Conservation (phyloP, 2,329 filamentous ascomycete species). For the Alternaria arborescens region DNA sequence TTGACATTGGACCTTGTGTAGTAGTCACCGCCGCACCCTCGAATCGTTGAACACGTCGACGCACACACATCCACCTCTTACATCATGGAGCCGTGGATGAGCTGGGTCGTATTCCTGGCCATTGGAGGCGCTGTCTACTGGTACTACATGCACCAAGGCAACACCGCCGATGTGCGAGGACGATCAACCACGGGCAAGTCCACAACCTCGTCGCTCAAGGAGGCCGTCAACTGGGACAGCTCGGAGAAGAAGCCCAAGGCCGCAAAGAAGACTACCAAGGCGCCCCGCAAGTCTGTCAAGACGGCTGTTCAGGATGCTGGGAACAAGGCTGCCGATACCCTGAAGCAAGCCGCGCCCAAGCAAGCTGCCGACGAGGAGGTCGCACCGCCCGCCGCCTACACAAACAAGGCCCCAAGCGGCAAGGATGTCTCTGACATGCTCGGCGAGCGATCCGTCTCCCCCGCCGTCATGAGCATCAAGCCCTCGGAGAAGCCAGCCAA, state of each 20-base stretch:
- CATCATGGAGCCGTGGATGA: conserved; percentile 46
- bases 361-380: conserved; percentile 78
- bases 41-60: not conserved
- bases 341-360: conserved; percentile 66
- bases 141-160: conserved; percentile 41
- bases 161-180: conserved; percentile 34
- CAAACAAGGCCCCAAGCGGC: conserved; percentile 60
- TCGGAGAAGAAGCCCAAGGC: conserved; percentile 39
- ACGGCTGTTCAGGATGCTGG: conserved; percentile 44
- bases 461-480: conserved; percentile 81
- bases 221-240: conserved; percentile 37
- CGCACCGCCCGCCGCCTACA: conserved; percentile 67
- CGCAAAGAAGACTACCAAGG: conserved; percentile 37
- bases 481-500: conserved; percentile 67
- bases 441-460: conserved; percentile 72
- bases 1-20: conserved; percentile 4
- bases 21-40: not conserved
- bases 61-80: not conserved
- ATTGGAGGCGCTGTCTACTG: conserved; percentile 38
- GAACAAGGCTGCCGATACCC: conserved; percentile 43
- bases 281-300: conserved; percentile 47
- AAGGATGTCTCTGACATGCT: conserved; percentile 91
- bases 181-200: conserved; percentile 38
- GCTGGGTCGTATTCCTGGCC: conserved; percentile 45
- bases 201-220: conserved; percentile 31